phyloP scores from a whole-genome alignment of 257 asterid genomes.

The Solanum pinnatisectum region DNA sequence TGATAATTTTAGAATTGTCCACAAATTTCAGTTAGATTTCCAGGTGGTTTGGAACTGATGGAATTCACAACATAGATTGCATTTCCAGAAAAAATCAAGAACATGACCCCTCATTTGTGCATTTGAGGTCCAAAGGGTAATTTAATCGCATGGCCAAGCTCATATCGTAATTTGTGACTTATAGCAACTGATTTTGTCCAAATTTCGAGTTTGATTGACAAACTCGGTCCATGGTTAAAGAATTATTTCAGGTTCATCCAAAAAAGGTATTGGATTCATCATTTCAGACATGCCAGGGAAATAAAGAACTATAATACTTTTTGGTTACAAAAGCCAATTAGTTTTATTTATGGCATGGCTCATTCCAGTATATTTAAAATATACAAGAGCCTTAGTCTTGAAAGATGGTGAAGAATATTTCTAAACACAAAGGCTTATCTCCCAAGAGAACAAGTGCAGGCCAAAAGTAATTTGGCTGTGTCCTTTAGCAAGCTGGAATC shows the following conservation, averaged over 20 bases:
- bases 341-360: neutral
- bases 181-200: neutral
- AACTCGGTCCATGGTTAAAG: neutral
- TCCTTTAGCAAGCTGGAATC: neutral
- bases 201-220: neutral
- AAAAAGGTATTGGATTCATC: neutral
- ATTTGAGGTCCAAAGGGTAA: neutral
- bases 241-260: neutral
- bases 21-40: neutral
- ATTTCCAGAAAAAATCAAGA: neutral
- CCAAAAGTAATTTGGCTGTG: neutral
- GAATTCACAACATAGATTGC: neutral
- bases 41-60: neutral
- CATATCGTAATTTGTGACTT: neutral
- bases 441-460: neutral
- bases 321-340: neutral
- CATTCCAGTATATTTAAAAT: neutral
- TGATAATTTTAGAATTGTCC: neutral
- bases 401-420: neutral
- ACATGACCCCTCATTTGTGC: neutral
- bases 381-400: neutral
- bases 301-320: no score
- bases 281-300: neutral
- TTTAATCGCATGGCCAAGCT: neutral
- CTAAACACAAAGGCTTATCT: neutral